These are phyloP conservation scores for Rhododendron vialii DNA, from an alignment of 148 eudicot genomes.

Conservation along the genomic window DNA sequence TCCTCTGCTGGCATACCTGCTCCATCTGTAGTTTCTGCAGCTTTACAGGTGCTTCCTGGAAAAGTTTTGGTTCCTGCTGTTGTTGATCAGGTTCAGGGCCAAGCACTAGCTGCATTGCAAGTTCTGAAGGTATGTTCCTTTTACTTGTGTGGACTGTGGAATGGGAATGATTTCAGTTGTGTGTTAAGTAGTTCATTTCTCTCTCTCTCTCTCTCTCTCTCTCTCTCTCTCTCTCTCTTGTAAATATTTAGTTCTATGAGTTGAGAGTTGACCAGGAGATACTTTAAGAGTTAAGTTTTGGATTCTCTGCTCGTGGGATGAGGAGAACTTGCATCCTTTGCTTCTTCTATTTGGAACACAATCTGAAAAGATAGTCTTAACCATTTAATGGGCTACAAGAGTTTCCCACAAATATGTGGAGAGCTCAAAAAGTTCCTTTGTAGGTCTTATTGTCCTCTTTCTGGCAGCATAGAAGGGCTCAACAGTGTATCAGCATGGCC, in stretches of 20 bases:
- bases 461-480: neutral
- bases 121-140: constrained; percentile 67
- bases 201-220: too few relatives aligned
- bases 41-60: constrained; percentile 69
- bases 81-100: constrained; percentile 85
- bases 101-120: constrained; percentile 87
- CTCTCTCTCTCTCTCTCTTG: too few relatives aligned
- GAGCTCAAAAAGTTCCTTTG: neutral
- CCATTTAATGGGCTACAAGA: neutral
- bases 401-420: neutral
- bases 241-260: neutral
- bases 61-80: constrained; percentile 88
- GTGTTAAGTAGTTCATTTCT: neutral
- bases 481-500: neutral
- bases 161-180: neutral
- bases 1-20: constrained; percentile 84
- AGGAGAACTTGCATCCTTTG: neutral
- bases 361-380: neutral
- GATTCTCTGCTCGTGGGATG: neutral
- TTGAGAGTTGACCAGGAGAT: neutral
- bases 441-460: constrained; percentile 1
- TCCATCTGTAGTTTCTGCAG: constrained; percentile 71
- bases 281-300: neutral
- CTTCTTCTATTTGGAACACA: neutral
- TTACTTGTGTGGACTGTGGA: neutral